Evolutionary conservation across 108 stramenopile species (phyloP).

Genomic region (Discostella stelligeroides): DNA sequence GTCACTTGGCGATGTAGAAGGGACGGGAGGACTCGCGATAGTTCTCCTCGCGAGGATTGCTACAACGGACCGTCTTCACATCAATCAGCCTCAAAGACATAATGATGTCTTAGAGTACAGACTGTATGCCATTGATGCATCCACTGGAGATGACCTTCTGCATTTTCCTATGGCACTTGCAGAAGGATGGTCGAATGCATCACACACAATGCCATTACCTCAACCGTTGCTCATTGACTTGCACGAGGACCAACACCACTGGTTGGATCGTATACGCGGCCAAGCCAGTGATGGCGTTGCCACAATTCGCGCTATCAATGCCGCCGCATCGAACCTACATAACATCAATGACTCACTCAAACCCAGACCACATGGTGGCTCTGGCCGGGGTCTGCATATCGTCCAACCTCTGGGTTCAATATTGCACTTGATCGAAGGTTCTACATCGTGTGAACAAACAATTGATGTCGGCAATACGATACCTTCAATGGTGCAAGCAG

Average conservation of each 20-base stretch:
- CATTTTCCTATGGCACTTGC: constrained; percentile 63
- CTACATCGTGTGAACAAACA: constrained; percentile 74
- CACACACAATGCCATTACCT: constrained; percentile 44
- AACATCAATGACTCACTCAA: constrained; percentile 6
- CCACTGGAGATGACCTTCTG: constrained; percentile 62
- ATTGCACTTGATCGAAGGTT: constrained; percentile 74
- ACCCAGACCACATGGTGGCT: constrained; percentile 63
- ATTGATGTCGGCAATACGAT: constrained; percentile 72
- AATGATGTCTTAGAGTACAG: constrained; percentile 42
- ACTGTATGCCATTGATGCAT: constrained; percentile 68
- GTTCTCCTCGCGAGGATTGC: constrained; percentile 55
- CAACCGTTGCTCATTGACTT: constrained; percentile 76
- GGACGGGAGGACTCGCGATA: constrained; percentile 69
- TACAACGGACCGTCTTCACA: constrained; percentile 25
- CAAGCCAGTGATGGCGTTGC: constrained; percentile 30
- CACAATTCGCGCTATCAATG: constrained; percentile 38
- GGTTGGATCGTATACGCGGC: constrained; percentile 56
- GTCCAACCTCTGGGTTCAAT: constrained; percentile 68
- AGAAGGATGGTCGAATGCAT: constrained; percentile 39
- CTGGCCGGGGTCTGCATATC: constrained; percentile 70
- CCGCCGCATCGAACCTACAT: constrained; percentile 24
- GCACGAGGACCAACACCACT: constrained; percentile 66
- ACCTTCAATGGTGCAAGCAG: constrained; percentile 77
- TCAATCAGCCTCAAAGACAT: constrained; percentile 38
- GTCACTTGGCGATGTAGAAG: constrained; percentile 79